Conservation (phyloP, 1,284 basidiomycete genomes). For the Ustilago bromivora region DNA sequence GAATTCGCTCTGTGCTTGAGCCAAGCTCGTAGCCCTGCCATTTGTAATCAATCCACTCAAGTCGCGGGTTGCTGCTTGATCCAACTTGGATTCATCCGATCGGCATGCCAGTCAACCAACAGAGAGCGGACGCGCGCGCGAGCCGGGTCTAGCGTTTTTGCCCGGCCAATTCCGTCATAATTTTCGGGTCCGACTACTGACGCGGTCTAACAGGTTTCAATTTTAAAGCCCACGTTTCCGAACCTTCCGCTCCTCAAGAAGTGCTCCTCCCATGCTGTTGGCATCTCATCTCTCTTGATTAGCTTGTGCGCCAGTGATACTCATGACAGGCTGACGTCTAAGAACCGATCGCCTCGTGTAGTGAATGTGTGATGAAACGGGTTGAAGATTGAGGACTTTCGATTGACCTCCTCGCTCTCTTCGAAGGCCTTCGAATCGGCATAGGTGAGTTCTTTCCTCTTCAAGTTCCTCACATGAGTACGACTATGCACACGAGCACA, state of each 20-base stretch:
- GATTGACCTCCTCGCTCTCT: too few relatives aligned
- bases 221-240: neutral
- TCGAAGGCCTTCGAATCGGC: too few relatives aligned
- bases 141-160: constrained; percentile 8
- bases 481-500: neutral
- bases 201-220: constrained; percentile 19
- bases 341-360: too few relatives aligned
- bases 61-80: constrained; percentile 7
- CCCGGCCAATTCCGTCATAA: constrained; percentile 43
- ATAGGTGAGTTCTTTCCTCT: neutral
- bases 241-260: neutral
- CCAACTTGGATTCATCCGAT: constrained; percentile 34
- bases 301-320: neutral
- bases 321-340: too few relatives aligned
- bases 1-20: constrained; percentile 15
- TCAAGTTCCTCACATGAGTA: neutral
- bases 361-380: too few relatives aligned
- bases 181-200: constrained; percentile 8
- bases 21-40: constrained; percentile 13
- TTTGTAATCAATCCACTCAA: constrained; percentile 16
- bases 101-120: neutral
- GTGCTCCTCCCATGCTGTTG: neutral
- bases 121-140: constrained; percentile 16
- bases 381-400: too few relatives aligned
- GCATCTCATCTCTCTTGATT: neutral